These are phyloP conservation scores for Pseudogymnoascus sp. DNA, from an alignment of 2,329 filamentous ascomycete genomes.

Conservation along the genomic window DNA sequence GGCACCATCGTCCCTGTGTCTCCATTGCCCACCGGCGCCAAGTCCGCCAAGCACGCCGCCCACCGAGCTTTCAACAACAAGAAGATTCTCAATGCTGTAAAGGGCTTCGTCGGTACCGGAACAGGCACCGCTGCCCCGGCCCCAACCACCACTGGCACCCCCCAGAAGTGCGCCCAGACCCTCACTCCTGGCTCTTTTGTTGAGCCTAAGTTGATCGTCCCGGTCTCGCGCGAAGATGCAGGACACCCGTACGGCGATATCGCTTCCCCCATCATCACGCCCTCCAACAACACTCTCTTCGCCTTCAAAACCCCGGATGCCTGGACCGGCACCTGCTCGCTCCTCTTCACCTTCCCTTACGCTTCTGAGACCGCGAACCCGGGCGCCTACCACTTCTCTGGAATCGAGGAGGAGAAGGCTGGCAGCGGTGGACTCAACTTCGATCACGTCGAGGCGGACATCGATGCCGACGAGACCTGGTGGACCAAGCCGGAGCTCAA, in stretches of 20 bases:
- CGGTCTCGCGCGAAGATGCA: conserved; percentile 20
- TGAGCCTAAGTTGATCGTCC: conserved; percentile 25
- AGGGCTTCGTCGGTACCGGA: background rate
- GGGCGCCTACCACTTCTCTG: conserved; percentile 21
- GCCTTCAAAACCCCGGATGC: conserved; percentile 24
- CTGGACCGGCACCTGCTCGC: conserved; percentile 22
- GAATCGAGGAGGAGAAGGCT: conserved; percentile 22
- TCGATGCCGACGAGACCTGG: conserved; percentile 19
- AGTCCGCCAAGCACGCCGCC: background rate
- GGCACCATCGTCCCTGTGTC: conserved; percentile 4
- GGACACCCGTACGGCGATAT: conserved; percentile 18
- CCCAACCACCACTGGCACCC: conserved; percentile 1
- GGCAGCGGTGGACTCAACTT: conserved; percentile 24
- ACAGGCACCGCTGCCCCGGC: background rate
- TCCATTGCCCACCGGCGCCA: background rate
- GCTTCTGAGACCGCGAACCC: conserved; percentile 17
- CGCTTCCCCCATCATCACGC: conserved; percentile 20
- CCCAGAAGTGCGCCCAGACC: conserved; percentile 20
- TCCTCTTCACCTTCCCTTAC: conserved; percentile 27
- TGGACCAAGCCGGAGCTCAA: conserved; percentile 15
- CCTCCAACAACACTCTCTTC: conserved; percentile 23
- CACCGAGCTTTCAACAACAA: conserved; percentile 1
- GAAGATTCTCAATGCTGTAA: background rate
- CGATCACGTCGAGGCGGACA: conserved; percentile 16
- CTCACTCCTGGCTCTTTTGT: conserved; percentile 18